Percentiles rank a stretch among this genome's conserved stretches.
phyloP scores from a whole-genome alignment of 441 rosid species.

The Gossypium schwendimanii region DNA sequence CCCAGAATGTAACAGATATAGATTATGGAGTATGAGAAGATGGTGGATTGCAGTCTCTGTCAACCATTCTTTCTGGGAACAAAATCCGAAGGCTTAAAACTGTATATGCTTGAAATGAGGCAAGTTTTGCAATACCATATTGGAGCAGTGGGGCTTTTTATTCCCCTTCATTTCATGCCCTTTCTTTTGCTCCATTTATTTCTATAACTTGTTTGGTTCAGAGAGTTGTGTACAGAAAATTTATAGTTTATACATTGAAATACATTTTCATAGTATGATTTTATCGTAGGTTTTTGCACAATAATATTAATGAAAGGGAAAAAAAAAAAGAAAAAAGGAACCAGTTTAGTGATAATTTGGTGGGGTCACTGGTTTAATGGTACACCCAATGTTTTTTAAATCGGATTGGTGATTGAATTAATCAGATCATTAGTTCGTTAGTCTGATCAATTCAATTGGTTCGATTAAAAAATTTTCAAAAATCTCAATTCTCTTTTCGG shows the following conservation, averaged over 20 bases:
- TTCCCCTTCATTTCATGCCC: not conserved
- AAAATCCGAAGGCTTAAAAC: not conserved
- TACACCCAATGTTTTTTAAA: too few relatives aligned
- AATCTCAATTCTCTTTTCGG: too few relatives aligned
- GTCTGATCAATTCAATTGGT: too few relatives aligned
- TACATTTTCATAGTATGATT: too few relatives aligned
- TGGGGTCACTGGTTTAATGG: not conserved
- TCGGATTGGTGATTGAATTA: too few relatives aligned
- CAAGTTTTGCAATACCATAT: not conserved
- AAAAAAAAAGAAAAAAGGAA: too few relatives aligned
- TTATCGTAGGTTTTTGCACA: too few relatives aligned
- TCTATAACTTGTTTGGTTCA: not conserved
- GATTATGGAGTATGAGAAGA: constrained; percentile 58
- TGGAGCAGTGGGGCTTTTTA: constrained; percentile 13
- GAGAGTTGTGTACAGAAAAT: constrained; percentile 21
- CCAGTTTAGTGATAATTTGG: not conserved
- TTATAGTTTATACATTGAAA: not conserved
- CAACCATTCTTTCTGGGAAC: not conserved
- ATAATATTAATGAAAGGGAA: too few relatives aligned
- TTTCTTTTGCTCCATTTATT: too few relatives aligned
- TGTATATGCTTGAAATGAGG: constrained; percentile 12
- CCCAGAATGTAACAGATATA: constrained; percentile 64
- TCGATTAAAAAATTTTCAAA: too few relatives aligned
- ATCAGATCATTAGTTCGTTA: too few relatives aligned
- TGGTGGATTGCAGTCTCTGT: not conserved